These are phyloP conservation scores for Talaromyces borbonicus DNA, from an alignment of 495 filamentous ascomycete genomes.

Conservation along the genomic window DNA sequence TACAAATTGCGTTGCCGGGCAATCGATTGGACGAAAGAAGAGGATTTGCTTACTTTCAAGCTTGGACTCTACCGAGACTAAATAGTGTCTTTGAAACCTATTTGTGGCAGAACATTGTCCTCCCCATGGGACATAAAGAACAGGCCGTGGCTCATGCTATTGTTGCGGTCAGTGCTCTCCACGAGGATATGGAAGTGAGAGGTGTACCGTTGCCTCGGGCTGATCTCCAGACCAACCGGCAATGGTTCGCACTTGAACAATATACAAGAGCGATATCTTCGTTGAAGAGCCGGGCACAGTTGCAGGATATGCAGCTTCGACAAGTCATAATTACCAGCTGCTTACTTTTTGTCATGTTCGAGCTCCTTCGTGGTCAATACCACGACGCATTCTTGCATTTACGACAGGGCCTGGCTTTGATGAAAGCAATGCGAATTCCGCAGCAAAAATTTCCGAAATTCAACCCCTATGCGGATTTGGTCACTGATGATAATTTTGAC, in stretches of 20 bases:
- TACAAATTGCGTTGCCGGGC: not conserved
- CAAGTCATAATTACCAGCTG: conserved; percentile 16
- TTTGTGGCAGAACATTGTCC: conserved; percentile 39
- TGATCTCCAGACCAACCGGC: conserved; percentile 10
- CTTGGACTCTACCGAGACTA: conserved; percentile 29
- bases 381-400: conserved; percentile 13
- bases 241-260: conserved; percentile 16
- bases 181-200: conserved; percentile 19
- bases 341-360: conserved; percentile 15
- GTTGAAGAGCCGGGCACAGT: conserved; percentile 11
- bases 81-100: conserved; percentile 31
- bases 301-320: conserved; percentile 13
- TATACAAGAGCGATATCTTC: conserved; percentile 10
- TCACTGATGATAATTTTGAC: not conserved
- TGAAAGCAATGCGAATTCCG: conserved; percentile 2
- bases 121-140: conserved; percentile 35
- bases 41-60: conserved; percentile 27
- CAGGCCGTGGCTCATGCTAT: conserved; percentile 43
- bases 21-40: conserved; percentile 11
- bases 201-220: conserved; percentile 10
- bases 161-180: conserved; percentile 36
- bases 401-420: conserved; percentile 9
- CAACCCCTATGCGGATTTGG: too few species aligned
- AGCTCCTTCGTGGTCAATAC: conserved; percentile 15
- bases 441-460: not conserved